phyloP scores from a whole-genome alignment of 2,329 filamentous ascomycete species.

The Penicillium expansum region DNA sequence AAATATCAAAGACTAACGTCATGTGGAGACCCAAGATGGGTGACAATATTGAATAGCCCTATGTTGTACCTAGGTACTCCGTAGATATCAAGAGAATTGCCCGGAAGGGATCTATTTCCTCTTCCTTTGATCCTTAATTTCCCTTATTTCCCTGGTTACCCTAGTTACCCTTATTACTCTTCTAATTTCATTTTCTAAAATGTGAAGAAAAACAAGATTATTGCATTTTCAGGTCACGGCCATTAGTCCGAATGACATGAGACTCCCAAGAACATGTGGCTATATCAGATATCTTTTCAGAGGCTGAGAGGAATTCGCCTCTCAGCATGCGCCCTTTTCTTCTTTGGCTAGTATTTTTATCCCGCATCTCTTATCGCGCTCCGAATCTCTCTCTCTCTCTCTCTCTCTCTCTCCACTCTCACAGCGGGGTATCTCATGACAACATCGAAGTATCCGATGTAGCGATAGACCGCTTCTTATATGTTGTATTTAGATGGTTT shows the following conservation, averaged over 20 bases:
- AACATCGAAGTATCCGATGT: not conserved
- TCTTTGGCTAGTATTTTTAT: not conserved
- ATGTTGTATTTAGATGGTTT: conserved; percentile 4
- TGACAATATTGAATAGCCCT: not conserved
- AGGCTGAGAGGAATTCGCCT: not conserved
- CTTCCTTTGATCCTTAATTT: not conserved
- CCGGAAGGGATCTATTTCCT: not conserved
- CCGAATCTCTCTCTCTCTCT: not conserved
- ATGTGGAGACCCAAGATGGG: not conserved
- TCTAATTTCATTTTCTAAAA: not conserved
- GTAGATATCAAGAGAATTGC: not conserved
- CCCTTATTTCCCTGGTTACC: not conserved
- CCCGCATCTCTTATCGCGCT: conserved; percentile 1
- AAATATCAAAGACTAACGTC: not conserved
- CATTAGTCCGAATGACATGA: not conserved
- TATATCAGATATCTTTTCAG: not conserved
- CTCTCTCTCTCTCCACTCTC: not conserved
- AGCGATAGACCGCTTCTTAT: conserved; percentile 1
- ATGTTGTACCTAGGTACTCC: no score
- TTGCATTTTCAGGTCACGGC: not conserved
- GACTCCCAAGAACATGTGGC: not conserved
- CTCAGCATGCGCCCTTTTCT: not conserved
- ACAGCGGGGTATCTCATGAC: conserved; percentile 1
- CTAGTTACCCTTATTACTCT: not conserved
- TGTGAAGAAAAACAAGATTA: not conserved